Evolutionary conservation across 2,329 filamentous ascomycete species (phyloP), one percentile per base, ranked within the genome.

Genomic region (Colletotrichum sp.): DNA sequence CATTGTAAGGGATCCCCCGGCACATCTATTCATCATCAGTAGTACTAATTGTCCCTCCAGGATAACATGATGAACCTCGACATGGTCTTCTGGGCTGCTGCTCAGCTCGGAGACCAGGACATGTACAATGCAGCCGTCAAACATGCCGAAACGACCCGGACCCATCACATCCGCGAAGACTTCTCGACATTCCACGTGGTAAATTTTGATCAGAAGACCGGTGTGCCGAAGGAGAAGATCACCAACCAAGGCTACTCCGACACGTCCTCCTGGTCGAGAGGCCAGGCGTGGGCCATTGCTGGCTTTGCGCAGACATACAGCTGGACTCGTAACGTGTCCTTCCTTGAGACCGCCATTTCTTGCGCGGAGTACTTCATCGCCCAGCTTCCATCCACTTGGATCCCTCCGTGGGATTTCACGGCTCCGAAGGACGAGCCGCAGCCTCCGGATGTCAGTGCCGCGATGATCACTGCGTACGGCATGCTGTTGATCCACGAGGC

Each of bases 391-490:
- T 80, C 81, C 4, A 83, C 83, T 18, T 79, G 82, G 1, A 85
- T 89, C 6, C 87, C 88, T 1, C 82, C 84, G 3, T 90, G 88
- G 88, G 88, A 90, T 71, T 90, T 90, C 60, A 82, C 85, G 60
- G 86, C 86, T 0, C 72, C 78, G 1, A 61, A 38, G 8, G 69
- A 75, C n/a, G 26, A 77, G 15, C 77, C 78, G 0, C 82, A 84
- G 32, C 83, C 85, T 2, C 80, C 77, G 32, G 87, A 81, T 63
- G 86, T 79, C 21, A 85, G 82, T 48, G 86, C 86, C 3, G 85
- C 84, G 1, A 72, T 85, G 6, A 83, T 87, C 16, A 82, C 71
- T 36, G 80, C 80, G 1, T 86, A 86, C 58, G 85, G 85, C 0
- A 81, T 87, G 76, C 75, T 84, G n/a, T 78, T 84, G 34, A 81